phyloP scores from a whole-genome alignment of 441 rosid genomes.

The Arabidopsis lyrata region DNA sequence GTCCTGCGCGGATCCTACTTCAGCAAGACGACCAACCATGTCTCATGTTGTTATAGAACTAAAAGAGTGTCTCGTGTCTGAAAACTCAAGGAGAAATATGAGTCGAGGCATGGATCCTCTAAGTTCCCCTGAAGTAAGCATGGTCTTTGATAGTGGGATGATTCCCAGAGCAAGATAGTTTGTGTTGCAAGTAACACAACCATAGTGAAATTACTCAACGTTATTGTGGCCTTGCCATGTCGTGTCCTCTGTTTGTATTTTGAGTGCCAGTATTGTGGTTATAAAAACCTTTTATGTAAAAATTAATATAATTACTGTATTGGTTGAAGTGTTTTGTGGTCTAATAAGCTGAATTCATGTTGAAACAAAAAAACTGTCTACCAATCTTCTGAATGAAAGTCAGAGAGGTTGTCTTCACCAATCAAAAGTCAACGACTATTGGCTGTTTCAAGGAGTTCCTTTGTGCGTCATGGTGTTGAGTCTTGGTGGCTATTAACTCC shows the following conservation, averaged over 20 bases:
- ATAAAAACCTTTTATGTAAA: neutral
- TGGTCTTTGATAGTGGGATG: constrained; percentile 36
- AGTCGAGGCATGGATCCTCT: constrained; percentile 21
- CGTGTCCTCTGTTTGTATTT: neutral
- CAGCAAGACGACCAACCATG: constrained; percentile 40
- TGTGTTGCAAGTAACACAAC: constrained; percentile 2
- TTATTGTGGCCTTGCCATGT: neutral
- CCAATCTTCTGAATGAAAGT: no score
- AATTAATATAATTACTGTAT: no score
- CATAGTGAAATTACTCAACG: neutral
- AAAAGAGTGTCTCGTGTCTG: constrained; percentile 40
- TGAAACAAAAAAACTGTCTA: no score
- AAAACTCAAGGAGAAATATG: constrained; percentile 26
- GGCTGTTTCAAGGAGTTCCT: constrained; percentile 22
- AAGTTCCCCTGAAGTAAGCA: constrained; percentile 37
- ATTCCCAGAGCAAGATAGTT: constrained; percentile 39
- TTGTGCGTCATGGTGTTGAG: constrained; percentile 22
- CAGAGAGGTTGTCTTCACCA: no score
- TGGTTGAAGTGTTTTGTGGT: no score
- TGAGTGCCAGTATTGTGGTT: neutral
- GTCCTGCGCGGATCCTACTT: constrained; percentile 36
- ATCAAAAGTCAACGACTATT: no score
- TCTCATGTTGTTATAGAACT: constrained; percentile 32
- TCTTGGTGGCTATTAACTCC: neutral
- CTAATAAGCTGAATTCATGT: no score